A percentile compares a stretch with the other conserved stretches of the same genome.
These are phyloP conservation scores for Scheffersomyces parashehatae DNA, from an alignment of 1,139 yeast genomes.

Conservation along the genomic window DNA sequence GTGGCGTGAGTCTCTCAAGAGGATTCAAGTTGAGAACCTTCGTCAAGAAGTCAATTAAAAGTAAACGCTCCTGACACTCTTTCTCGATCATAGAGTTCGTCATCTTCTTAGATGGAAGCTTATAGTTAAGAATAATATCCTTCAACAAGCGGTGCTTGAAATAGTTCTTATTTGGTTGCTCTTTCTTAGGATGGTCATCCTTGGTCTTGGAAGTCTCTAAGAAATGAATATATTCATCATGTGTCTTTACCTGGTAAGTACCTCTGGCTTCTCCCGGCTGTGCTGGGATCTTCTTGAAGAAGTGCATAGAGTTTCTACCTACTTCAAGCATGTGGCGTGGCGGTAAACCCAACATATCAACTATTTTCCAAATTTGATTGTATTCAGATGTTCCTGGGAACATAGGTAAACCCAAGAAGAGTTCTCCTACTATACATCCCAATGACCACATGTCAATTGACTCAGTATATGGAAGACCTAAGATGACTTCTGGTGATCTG, in stretches of 20 bases:
- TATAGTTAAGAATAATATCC: conserved; percentile 77
- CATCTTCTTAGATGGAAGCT: conserved; percentile 72
- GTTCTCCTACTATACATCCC: conserved; percentile 94
- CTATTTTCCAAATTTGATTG: conserved; percentile 82
- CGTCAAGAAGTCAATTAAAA: conserved; percentile 73
- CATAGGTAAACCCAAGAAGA: conserved; percentile 88
- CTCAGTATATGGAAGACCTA: conserved; percentile 88
- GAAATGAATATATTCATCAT: conserved; percentile 42
- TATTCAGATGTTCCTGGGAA: conserved; percentile 96
- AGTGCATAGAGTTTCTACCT: conserved; percentile 81
- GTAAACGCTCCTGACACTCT: conserved; percentile 71
- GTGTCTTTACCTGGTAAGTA: conserved; percentile 30
- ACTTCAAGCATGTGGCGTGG: conserved; percentile 96
- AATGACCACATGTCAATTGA: conserved; percentile 98
- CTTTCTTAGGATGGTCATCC: conserved; percentile 58
- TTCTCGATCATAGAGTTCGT: conserved; percentile 60
- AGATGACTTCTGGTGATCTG: conserved; percentile 91
- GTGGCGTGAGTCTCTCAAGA: conserved; percentile 94
- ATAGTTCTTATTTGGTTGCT: conserved; percentile 82
- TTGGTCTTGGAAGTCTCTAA: conserved; percentile 28
- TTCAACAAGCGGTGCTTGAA: conserved; percentile 71
- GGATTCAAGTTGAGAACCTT: conserved; percentile 87
- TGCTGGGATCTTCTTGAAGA: conserved; percentile 49
- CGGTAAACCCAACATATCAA: conserved; percentile 82
- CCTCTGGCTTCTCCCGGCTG: conserved; percentile 20